phyloP scores from a whole-genome alignment of 2,329 filamentous ascomycete genomes.

The Calonectria fujianensis region DNA sequence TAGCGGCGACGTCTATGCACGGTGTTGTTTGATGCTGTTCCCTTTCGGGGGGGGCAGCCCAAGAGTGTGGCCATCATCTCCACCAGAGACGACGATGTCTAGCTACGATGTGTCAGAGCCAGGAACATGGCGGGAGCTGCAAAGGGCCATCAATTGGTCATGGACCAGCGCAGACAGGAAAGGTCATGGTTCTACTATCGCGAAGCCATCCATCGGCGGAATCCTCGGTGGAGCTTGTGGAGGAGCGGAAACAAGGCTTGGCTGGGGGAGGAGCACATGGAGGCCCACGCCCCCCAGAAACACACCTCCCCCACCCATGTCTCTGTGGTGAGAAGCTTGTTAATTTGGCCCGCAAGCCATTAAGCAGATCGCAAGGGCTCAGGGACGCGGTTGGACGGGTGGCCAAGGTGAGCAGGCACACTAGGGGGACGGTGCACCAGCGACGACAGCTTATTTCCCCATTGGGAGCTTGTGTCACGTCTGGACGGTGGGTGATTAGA shows the following conservation, averaged over 20 bases:
- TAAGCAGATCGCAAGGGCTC: constrained; percentile 40
- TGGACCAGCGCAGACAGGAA: constrained; percentile 37
- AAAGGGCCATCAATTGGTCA: constrained; percentile 45
- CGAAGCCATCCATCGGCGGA: constrained; percentile 46
- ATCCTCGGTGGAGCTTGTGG: constrained; percentile 51
- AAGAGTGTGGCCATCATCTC: constrained; percentile 34
- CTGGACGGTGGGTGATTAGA: constrained; percentile 31
- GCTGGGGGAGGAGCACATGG: constrained; percentile 12
- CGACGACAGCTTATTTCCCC: constrained; percentile 53
- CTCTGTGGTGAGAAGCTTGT: constrained; percentile 22
- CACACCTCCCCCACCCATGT: constrained; percentile 20
- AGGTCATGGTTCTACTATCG: constrained; percentile 45
- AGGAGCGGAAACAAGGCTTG: constrained; percentile 38
- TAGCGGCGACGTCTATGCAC: constrained; percentile 51
- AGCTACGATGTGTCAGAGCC: constrained; percentile 39
- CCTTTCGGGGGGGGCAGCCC: constrained; percentile 45
- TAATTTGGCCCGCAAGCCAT: constrained; percentile 38
- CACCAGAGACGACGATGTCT: constrained; percentile 41
- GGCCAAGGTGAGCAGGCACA: constrained; percentile 18
- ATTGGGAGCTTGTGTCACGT: constrained; percentile 53
- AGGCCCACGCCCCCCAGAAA: constrained; percentile 7
- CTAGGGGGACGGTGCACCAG: constrained; percentile 36
- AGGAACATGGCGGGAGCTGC: constrained; percentile 40
- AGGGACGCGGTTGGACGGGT: constrained; percentile 9
- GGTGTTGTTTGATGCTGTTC: constrained; percentile 50